These are phyloP conservation scores for Blepharisma undulans DNA, from an alignment of 169 alveolate genomes.

Conservation along the genomic window DNA sequence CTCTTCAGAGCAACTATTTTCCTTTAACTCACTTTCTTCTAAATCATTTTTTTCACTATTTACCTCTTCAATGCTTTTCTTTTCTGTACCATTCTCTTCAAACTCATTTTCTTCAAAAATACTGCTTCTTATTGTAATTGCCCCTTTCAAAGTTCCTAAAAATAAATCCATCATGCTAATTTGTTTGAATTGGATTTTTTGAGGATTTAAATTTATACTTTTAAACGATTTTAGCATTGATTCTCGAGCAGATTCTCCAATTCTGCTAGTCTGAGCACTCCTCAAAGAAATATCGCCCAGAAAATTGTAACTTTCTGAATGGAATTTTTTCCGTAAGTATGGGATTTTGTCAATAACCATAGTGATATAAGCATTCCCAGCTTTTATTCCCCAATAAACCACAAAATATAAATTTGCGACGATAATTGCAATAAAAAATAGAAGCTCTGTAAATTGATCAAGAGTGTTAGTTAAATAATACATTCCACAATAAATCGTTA, in stretches of 20 bases:
- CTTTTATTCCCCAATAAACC: neutral
- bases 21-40: neutral
- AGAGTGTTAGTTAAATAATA: constrained; percentile 33
- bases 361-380: neutral
- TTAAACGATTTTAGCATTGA: neutral
- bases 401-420: neutral
- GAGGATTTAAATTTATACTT: neutral
- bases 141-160: neutral
- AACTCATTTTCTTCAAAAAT: neutral
- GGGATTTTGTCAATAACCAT: neutral
- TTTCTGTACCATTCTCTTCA: neutral
- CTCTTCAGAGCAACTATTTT: neutral
- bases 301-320: neutral
- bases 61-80: neutral
- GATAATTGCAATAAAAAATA: neutral
- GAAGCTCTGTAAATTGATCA: neutral
- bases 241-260: neutral
- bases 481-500: constrained; percentile 55
- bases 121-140: too few relatives aligned
- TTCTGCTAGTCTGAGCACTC: neutral
- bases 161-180: neutral
- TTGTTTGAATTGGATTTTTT: neutral
- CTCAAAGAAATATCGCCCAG: neutral
- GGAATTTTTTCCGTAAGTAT: neutral
- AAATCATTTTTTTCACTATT: neutral